A percentile compares a stretch with the other conserved stretches of the same genome.
Conservation (phyloP, 139 green algal genomes). For the Yamagishiella unicocca region DNA sequence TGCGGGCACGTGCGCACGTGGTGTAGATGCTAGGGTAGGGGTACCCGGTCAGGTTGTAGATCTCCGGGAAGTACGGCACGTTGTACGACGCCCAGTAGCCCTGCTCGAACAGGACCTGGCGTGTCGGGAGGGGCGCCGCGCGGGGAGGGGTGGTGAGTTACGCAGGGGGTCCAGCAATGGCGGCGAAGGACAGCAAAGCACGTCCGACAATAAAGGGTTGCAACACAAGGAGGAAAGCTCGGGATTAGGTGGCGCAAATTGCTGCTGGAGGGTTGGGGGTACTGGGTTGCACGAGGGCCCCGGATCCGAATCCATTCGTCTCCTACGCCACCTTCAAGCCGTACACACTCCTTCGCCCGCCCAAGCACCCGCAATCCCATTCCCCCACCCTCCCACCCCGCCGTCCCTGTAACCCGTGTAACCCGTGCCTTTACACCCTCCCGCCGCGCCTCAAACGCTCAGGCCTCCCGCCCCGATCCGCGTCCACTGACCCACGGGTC, state of each 20-base stretch:
- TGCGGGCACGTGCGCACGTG: slow-evolving; percentile 37
- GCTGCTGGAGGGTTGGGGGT: too few species aligned
- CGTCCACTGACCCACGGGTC: neutral
- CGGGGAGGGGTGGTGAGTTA: too few species aligned
- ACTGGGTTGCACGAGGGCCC: too few species aligned
- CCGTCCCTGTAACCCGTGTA: neutral
- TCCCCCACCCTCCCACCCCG: too few species aligned
- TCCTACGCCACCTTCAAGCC: too few species aligned
- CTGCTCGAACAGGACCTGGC: slow-evolving; percentile 31
- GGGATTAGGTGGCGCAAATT: too few species aligned
- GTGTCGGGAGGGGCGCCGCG: neutral
- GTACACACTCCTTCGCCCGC: too few species aligned
- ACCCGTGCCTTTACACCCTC: neutral
- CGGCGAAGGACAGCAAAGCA: too few species aligned
- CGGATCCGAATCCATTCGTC: too few species aligned
- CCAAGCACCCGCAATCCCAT: too few species aligned
- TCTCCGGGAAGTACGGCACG: slow-evolving; percentile 75
- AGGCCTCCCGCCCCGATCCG: neutral
- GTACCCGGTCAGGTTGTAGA: slow-evolving; percentile 52
- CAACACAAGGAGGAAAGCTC: neutral
- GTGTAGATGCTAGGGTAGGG: slow-evolving; percentile 41
- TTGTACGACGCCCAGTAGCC: slow-evolving; percentile 63
- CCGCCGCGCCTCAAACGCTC: neutral
- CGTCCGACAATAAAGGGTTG: too few species aligned
- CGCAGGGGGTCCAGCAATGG: too few species aligned